Base-by-base conservation (phyloP, 2,329 filamentous ascomycete genomes). In the Pseudopyricularia javanii region DNA sequence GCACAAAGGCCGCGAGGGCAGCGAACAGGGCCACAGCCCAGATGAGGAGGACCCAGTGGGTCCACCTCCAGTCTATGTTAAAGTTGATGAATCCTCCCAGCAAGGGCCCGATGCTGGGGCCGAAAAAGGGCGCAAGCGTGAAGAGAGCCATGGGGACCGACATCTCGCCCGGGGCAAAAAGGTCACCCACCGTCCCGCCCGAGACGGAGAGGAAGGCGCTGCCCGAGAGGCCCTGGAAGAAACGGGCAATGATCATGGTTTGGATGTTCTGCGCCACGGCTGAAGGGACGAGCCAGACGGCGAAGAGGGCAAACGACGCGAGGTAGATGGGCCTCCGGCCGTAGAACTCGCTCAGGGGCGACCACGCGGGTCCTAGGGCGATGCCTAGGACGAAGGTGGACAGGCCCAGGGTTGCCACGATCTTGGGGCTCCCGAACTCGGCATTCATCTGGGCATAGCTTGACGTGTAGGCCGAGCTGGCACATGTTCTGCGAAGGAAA, bases 391-490 rank as follows among this genome's bases (percentile, higher is more conserved):
- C 89, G 62, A 91, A 96, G 1, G 86, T 75, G 0, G 87, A 90
- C 51, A 96, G 71, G 0, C 91, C 91, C 9, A 95, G 67, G 3
- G 88, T 89, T 12, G 85, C 88, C 24, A 94, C 76, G 50, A 88
- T 73, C 53, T 79, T 76, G 0, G 86, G 85, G 60, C 79, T 78
- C 58, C 79, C 70, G 60, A 95, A 94, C 55, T 94, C 86, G 26
- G 73, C 69, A 56, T 84, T 80, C 68, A 95, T 80, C 66, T 93
- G 86, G 17, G 62, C 64, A 65, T 95, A 96, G 0, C 87, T 93
- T 12, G 81, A 80, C 0, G 89, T 91, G 67, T 96, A 95, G 60
- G 95, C 82, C n/a, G 89, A 93, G 49, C 86, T 91, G 1, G 87
- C 81, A 63, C 85, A 58, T 20, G 58, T 58, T 7, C 49, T 54